Base-by-base conservation (phyloP, 2,329 filamentous ascomycete genomes). In the Monilinia vaccinii-corymbosi region DNA sequence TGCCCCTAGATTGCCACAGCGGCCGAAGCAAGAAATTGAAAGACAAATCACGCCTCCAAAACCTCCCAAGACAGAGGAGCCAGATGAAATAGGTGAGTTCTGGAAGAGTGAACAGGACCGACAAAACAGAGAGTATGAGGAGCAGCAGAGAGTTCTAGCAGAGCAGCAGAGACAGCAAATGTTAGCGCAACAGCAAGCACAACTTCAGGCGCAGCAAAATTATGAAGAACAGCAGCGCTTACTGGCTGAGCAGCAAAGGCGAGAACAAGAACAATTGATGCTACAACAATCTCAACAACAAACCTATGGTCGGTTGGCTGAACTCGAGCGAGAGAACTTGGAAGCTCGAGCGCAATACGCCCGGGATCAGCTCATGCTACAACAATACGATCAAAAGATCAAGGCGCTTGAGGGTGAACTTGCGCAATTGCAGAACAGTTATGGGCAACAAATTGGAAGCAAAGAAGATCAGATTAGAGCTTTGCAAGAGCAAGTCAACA, bases 401-500 rank as follows among this genome's bases (percentile, higher is more conserved):
- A 97, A 97, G 77, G 88, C 90, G 23, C 77, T 99, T 14, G 94
- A 99, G 74, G 84, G 85, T 58, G 94, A 99, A 75, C 81, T 99
- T 64, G 76, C 80, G 50, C 89, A 96, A 66, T 80, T 97, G 56
- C 89, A 91, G 68, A 83, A 80, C 67, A 97, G 91, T 72, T 87
- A 89, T 68, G 86, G 88, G 46, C 87, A 96, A 73, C 94, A 97
- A 72, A 85, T 89, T 56, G 77, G 81, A 40, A 97, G 92, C 71
- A 95, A 92, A 72, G 94, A 99, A 70, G 94, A 97, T 67, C 93
- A 97, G 74, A 92, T 99, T 68, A 81, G 87, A 28, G 87, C 94
- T 2, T 78, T 99, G 23, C 94, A 97, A 71, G 94, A 97, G 75
- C 94, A 97, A 75, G 88, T 97, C 65, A 97, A 97, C 74, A 97